These are phyloP conservation scores for Sordariomycetes sp. DNA, from an alignment of 2,329 filamentous ascomycete species.

Conservation along the genomic window DNA sequence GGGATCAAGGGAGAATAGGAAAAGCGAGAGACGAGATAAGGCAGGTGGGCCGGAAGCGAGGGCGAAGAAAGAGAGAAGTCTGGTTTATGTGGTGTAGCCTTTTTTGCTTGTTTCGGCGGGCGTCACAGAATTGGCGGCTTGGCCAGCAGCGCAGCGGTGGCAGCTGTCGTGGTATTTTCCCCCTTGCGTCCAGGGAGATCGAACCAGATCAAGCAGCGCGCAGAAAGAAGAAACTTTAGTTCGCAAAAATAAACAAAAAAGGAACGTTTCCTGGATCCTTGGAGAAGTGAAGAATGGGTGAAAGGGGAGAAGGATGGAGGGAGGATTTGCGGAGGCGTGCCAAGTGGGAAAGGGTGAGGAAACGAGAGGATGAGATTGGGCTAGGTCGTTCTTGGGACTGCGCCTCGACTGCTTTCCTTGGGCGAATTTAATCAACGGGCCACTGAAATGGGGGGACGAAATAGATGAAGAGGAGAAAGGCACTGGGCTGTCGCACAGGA, in stretches of 20 bases:
- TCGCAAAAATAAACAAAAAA: neutral
- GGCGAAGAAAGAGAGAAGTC: neutral
- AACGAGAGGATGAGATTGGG: neutral
- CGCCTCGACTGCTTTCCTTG: neutral
- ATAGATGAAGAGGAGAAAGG: conserved; percentile 1
- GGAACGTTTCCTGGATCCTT: neutral
- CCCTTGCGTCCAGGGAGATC: neutral
- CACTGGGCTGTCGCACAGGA: neutral
- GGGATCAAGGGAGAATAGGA: conserved; percentile 4
- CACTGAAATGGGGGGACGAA: neutral
- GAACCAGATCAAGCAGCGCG: neutral
- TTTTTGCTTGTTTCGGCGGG: conserved; percentile 2
- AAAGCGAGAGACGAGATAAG: neutral
- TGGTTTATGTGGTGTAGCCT: neutral
- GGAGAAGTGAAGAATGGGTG: neutral
- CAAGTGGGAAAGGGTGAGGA: neutral
- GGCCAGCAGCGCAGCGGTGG: conserved; percentile 2
- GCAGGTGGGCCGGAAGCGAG: neutral
- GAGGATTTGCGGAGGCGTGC: neutral
- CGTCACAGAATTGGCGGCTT: conserved; percentile 5
- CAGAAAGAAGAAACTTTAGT: neutral
- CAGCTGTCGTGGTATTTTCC: neutral
- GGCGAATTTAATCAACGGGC: conserved; percentile 1
- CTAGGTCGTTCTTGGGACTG: neutral
- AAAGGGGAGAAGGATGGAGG: neutral